These are phyloP conservation scores for Calonectria fujianensis DNA, from an alignment of 2,329 filamentous ascomycete species.

Conservation along the genomic window DNA sequence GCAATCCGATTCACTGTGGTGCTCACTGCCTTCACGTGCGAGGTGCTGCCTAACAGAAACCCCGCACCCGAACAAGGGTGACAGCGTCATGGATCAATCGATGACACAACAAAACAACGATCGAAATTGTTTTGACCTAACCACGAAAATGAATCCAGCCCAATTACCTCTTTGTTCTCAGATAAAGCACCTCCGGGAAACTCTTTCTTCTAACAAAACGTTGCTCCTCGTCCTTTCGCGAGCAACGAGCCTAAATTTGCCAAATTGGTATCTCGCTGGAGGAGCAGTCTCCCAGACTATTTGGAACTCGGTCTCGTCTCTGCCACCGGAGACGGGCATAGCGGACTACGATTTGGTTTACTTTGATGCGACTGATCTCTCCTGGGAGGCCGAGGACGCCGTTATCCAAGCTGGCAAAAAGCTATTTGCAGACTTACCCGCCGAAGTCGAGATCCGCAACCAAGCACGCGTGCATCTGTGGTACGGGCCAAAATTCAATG, in stretches of 20 bases:
- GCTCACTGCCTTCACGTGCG: neutral
- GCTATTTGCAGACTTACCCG: slow-evolving; percentile 57
- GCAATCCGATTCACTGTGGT: neutral
- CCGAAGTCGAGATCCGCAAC: slow-evolving; percentile 62
- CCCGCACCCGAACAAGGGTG: neutral
- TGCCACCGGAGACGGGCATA: slow-evolving; percentile 59
- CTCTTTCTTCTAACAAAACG: slow-evolving; percentile 55
- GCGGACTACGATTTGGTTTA: slow-evolving; percentile 63
- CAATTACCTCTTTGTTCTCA: slow-evolving; percentile 56
- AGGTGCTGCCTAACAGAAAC: neutral
- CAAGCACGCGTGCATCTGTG: slow-evolving; percentile 63
- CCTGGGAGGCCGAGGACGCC: slow-evolving; percentile 61
- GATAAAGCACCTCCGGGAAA: slow-evolving; percentile 47
- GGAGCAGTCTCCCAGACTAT: slow-evolving; percentile 62
- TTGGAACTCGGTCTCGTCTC: slow-evolving; percentile 59
- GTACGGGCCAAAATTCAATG: slow-evolving; percentile 59
- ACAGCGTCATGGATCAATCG: neutral
- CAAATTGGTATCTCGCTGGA: slow-evolving; percentile 61
- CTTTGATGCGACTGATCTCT: slow-evolving; percentile 58
- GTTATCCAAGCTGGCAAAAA: slow-evolving; percentile 56
- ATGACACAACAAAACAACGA: neutral
- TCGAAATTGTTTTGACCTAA: neutral
- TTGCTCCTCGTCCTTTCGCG: slow-evolving; percentile 55
- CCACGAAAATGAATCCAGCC: slow-evolving; percentile 26
- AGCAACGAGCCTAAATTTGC: slow-evolving; percentile 53